phyloP scores from a whole-genome alignment of 345 rosid species.

The Carallia pectinifolia region DNA sequence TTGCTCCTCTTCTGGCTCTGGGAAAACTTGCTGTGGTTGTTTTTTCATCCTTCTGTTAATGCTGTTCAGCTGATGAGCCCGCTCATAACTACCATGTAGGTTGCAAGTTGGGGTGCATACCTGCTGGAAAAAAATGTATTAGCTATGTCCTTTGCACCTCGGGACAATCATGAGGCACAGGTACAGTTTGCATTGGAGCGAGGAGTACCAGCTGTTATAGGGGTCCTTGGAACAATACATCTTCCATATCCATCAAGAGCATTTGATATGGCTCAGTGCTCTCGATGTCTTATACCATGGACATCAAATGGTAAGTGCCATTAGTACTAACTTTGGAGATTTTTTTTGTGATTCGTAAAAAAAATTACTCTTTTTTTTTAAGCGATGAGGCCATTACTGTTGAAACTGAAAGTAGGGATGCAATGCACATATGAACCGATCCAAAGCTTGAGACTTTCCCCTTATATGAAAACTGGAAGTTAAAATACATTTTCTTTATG shows the following conservation, averaged over 20 bases:
- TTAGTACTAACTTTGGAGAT: background rate
- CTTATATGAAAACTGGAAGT: no score
- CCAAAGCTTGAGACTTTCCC: no score
- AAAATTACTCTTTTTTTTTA: background rate
- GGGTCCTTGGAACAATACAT: slow-evolving; percentile 80
- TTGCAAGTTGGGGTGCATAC: slow-evolving; percentile 99
- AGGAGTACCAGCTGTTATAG: slow-evolving; percentile 90
- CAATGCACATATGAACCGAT: no score
- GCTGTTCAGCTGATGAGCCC: slow-evolving; percentile 13
- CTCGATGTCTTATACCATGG: slow-evolving; percentile 96
- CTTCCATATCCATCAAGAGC: slow-evolving; percentile 95
- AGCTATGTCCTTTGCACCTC: slow-evolving; percentile 93
- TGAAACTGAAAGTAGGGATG: no score
- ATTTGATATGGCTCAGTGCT: slow-evolving; percentile 98
- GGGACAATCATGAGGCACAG: slow-evolving; percentile 97
- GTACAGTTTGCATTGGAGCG: slow-evolving; percentile 98
- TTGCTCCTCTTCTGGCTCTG: background rate
- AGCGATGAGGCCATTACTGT: background rate
- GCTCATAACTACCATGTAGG: slow-evolving; percentile 38
- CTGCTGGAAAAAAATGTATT: slow-evolving; percentile 79
- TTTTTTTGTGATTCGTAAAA: background rate
- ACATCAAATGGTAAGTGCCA: slow-evolving; percentile 59
- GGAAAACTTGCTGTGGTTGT: background rate
- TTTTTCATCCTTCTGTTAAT: background rate
- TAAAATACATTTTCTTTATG: no score